These are phyloP conservation scores for Boletus edulis DNA, from an alignment of 768 basidiomycete species.

Conservation along the genomic window DNA sequence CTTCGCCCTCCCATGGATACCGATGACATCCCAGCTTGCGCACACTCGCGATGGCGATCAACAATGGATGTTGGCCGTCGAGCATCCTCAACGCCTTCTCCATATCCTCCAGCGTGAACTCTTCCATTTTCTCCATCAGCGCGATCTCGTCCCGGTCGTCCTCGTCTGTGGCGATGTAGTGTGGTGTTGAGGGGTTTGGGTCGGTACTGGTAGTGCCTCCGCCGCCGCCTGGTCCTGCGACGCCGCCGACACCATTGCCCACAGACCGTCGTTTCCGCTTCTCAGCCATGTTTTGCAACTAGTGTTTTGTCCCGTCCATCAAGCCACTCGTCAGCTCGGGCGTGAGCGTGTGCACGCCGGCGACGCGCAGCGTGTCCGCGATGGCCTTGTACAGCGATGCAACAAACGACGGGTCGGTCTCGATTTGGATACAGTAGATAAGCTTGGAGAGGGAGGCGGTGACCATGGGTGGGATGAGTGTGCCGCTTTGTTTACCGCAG, in stretches of 20 bases:
- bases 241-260: constrained; percentile 9
- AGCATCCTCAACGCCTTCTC: constrained; percentile 55
- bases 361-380: constrained; percentile 55
- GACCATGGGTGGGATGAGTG: constrained; percentile 67
- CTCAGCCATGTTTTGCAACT: constrained; percentile 68
- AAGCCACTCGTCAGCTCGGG: constrained; percentile 52
- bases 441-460: constrained; percentile 65
- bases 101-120: constrained; percentile 81
- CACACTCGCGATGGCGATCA: constrained; percentile 71
- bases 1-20: constrained; percentile 47
- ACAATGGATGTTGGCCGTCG: constrained; percentile 58
- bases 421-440: constrained; percentile 59
- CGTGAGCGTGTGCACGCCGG: constrained; percentile 55
- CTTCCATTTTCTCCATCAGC: constrained; percentile 79
- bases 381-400: constrained; percentile 74
- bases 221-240: background rate
- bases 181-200: no score
- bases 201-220: background rate
- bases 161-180: constrained; percentile 15
- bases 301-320: constrained; percentile 68
- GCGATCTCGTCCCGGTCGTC: constrained; percentile 69
- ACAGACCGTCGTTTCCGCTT: constrained; percentile 54
- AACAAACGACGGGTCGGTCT: constrained; percentile 74
- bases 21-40: constrained; percentile 60
- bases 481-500: constrained; percentile 63